A percentile compares a stretch with the other conserved stretches of the same genome.
Evolutionary conservation across 208 protist species (phyloP).

Genomic region (Vickermania spadyakhi): DNA sequence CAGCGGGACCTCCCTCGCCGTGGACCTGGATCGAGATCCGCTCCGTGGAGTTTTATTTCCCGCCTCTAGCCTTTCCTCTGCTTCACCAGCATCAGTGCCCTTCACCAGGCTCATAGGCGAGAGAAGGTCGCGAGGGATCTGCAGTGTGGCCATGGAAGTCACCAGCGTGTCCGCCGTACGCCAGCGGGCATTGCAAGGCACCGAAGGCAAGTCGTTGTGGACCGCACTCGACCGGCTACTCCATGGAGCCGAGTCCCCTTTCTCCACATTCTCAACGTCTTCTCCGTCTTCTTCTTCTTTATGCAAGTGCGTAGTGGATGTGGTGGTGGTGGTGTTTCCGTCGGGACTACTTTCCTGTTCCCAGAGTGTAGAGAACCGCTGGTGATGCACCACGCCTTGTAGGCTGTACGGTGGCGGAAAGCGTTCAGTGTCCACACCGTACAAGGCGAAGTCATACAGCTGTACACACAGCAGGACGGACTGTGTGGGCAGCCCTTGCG

Average conservation of each 20-base stretch:
- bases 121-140: not conserved
- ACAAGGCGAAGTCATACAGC: slow-evolving; percentile 5
- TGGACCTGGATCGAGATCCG: not conserved
- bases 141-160: not conserved
- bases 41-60: too few relatives aligned
- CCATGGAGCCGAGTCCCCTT: not conserved
- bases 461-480: slow-evolving; percentile 4
- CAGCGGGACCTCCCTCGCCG: not conserved
- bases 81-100: not conserved
- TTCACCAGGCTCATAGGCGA: not conserved
- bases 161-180: not conserved
- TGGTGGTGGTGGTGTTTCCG: not conserved
- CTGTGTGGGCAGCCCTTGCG: too few relatives aligned
- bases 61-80: too few relatives aligned
- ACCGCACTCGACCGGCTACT: too few relatives aligned
- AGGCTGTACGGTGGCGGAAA: slow-evolving; percentile 12
- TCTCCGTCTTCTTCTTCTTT: too few relatives aligned
- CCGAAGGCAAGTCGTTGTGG: too few relatives aligned
- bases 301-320: too few relatives aligned
- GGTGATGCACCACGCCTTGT: not conserved
- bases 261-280: too few relatives aligned
- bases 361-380: not conserved
- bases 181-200: not conserved
- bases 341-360: not conserved
- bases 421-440: slow-evolving; percentile 3